Evolutionary conservation across 2,329 filamentous ascomycete genomes (phyloP), one percentile per base, ranked within the genome.

Genomic region (Trichoderma sp.): DNA sequence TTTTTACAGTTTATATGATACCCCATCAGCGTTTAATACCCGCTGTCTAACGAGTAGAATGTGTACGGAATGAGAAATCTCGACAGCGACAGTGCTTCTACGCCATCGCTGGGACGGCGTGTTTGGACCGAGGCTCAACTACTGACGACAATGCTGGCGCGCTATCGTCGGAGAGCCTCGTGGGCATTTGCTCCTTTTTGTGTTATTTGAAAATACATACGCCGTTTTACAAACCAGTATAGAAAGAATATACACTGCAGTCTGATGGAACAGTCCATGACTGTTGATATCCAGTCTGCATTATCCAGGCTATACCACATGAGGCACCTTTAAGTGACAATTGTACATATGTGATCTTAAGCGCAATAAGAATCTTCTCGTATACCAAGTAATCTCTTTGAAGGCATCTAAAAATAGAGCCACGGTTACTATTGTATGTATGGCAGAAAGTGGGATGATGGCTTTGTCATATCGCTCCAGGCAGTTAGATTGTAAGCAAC

Each of bases 31-130:
- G 80, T 82, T 82, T 81, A 52, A 77, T 76, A 80, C 79, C 76
- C 80, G 80, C 79, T 79, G 79, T 82, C 80, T 76, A 49, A 78
- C 81, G 81, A 82, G 80, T 75, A 74, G 49, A 62, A 72, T 75
- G 69, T 71, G 53, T 68, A 63, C 55, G 70, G 5, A 61, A 53
- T 31, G 56, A 73, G 70, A 55, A 69, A 73, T 75, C 81, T 85
- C 83, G 83, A 83, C 83, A 81, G 83, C 81, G 83, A 85, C 77
- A 85, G 83, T 85, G 83, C 83, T 83, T 71, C 77, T 85, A 84
- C 83, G 84, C 84, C 83, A 85, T 85, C 80, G 82, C 82, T 83
- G 83, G 81, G 83, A 85, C 83, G 83, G 83, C 79, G 83, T 82
- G 80, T 84, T 81, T 81, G 77, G 78, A 83, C 83, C 81, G 83